A percentile compares a stretch with the other conserved stretches of the same genome.
Conservation (phyloP, 2,329 filamentous ascomycete species). For the Geosmithia putterillii region DNA sequence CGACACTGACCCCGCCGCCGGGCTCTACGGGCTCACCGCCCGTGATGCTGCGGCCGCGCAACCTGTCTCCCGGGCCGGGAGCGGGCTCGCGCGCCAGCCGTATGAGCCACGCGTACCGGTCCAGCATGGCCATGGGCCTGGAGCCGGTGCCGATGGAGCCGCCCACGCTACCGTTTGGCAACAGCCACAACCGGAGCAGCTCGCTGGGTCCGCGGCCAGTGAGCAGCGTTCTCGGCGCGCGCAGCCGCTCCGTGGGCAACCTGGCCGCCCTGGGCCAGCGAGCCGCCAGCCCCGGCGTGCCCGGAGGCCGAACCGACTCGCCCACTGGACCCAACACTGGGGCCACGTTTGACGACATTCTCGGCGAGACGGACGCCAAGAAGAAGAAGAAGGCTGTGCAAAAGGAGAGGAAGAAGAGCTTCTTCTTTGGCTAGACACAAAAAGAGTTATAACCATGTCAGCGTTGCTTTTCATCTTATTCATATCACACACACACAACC, state of each 20-base stretch:
- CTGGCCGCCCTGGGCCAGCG: conserved; percentile 13
- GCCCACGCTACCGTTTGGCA: conserved; percentile 10
- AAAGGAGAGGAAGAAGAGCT: conserved; percentile 26
- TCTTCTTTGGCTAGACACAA: conserved; percentile 20
- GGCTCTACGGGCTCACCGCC: conserved; percentile 12
- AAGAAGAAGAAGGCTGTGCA: conserved; percentile 15
- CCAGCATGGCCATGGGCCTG: conserved; percentile 29
- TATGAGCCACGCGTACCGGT: conserved; percentile 20
- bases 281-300: conserved; percentile 8
- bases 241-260: conserved; percentile 19
- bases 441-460: neutral
- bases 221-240: conserved; percentile 16
- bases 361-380: conserved; percentile 18
- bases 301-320: conserved; percentile 4
- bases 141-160: conserved; percentile 27
- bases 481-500: too few species aligned
- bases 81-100: conserved; percentile 17
- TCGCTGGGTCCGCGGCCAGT: conserved; percentile 19
- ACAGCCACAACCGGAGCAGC: conserved; percentile 19
- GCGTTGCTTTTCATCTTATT: neutral
- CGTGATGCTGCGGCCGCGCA: conserved; percentile 21
- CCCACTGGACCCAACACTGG: conserved; percentile 12
- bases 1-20: conserved; percentile 14
- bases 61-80: conserved; percentile 18
- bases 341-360: conserved; percentile 36